These are phyloP conservation scores for Paraleonurus japonicus DNA, from an alignment of 257 asterid genomes.

Conservation along the genomic window DNA sequence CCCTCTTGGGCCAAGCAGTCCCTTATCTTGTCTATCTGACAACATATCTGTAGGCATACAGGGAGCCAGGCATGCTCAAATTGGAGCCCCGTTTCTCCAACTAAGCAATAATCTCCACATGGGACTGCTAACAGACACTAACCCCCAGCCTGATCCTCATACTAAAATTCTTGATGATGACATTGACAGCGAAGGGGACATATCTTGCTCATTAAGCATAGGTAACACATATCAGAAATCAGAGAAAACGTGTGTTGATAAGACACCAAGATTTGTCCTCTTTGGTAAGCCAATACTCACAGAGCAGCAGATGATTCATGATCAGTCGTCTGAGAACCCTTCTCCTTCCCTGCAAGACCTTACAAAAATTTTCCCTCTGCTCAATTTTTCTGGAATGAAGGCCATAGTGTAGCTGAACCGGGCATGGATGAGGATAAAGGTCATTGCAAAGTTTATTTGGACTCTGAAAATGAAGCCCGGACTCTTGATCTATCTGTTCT, in stretches of 20 bases:
- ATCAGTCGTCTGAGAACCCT: constrained; percentile 30
- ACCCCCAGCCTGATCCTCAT: constrained; percentile 39
- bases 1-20: constrained; percentile 57
- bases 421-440: constrained; percentile 38
- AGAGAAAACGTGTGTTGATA: constrained; percentile 33
- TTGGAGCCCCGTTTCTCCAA: constrained; percentile 63
- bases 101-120: constrained; percentile 58
- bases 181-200: constrained; percentile 35
- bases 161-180: constrained; percentile 37
- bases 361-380: constrained; percentile 33
- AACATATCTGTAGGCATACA: constrained; percentile 77
- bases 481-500: constrained; percentile 60
- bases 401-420: constrained; percentile 36
- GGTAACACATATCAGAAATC: constrained; percentile 43
- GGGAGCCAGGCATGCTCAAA: constrained; percentile 98
- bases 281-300: constrained; percentile 88
- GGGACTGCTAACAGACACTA: constrained; percentile 46
- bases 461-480: constrained; percentile 64
- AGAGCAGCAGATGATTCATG: constrained; percentile 67
- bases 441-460: constrained; percentile 76
- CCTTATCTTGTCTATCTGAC: constrained; percentile 49
- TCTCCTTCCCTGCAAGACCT: constrained; percentile 28
- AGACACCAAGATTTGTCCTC: constrained; percentile 56
- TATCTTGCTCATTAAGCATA: constrained; percentile 65
- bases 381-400: constrained; percentile 34